Base-by-base conservation (phyloP, 2,329 filamentous ascomycete species). In the Penicillium brasilianum region DNA sequence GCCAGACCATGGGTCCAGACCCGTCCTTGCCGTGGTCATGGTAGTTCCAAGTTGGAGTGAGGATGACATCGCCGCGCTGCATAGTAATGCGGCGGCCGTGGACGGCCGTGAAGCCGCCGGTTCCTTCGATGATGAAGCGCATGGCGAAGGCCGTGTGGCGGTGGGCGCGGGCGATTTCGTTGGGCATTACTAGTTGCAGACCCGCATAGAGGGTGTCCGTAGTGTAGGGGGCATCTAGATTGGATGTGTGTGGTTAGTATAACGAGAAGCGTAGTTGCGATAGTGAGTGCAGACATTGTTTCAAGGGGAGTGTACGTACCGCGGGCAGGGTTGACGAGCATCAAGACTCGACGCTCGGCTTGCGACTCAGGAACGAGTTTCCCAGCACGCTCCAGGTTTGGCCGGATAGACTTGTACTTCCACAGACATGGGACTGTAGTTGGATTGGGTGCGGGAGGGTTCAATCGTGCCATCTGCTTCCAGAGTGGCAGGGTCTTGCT, bases 21-120 rank as follows among this genome's bases (percentile, higher is more conserved):
- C 84, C 82, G 59, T 87, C 84, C 51, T 87, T 87, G 3, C 85
- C 85, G 59, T 87, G 85, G 61, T 87, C 85, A 61, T 86, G 85
- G 79, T 83, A 87, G 67, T 85, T 82, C 85, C 85, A 87, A 0
- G 79, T 82, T 0, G 84, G 85, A 0, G 85, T 87, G 0, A 87
- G 71, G 14, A 87, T 83, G 1, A 87, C 82, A 63, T 87, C 85
- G 9, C 84, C 84, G 1, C 80, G 76, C 20, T 77, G 68, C 70
- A 87, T 83, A 1, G 76, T 72, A 64, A 87, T 83, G 57, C 83
- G 80, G 44, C 77, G 73, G 5, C 85, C 84, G 53, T 85, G 82
- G 0, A 87, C 82, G 0, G 85, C 84, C 0, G 85, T 87, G 67
- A 86, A 87, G 1, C 85, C 84, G 2, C 80, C 81, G 13, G 79